phyloP scores from a whole-genome alignment of 1,139 yeast species.

The Pichia sp. region DNA sequence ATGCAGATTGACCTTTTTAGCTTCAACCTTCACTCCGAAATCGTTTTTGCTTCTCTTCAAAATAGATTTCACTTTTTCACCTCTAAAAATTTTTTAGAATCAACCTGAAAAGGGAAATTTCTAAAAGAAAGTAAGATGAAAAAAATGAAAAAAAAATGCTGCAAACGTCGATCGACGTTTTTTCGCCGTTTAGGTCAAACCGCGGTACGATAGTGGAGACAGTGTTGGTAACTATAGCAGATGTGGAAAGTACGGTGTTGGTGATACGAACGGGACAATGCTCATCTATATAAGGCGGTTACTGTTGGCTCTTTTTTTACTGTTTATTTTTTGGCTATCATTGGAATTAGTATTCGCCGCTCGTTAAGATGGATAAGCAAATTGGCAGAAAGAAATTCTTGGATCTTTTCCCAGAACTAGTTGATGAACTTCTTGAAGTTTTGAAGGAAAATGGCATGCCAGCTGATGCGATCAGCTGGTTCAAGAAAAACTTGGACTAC shows the following conservation, averaged over 20 bases:
- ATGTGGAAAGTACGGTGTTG: neutral
- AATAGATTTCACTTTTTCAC: neutral
- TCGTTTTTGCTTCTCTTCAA: no score
- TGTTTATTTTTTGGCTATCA: neutral
- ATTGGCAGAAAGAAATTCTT: conserved; percentile 60
- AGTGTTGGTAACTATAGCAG: neutral
- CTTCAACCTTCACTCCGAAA: no score
- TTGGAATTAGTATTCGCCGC: neutral
- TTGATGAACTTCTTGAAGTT: conserved; percentile 64
- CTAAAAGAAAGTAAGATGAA: neutral
- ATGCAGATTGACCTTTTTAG: no score
- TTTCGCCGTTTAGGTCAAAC: neutral
- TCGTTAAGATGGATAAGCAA: conserved; percentile 33
- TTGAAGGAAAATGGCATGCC: conserved; percentile 76
- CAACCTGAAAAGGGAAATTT: conserved; percentile 8
- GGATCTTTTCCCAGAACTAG: conserved; percentile 70
- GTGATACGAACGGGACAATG: neutral
- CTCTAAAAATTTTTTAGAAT: conserved; percentile 6
- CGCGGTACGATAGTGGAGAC: neutral
- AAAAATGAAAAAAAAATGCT: neutral
- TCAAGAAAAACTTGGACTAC: conserved; percentile 64
- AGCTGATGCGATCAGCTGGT: conserved; percentile 84
- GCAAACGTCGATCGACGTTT: conserved; percentile 4
- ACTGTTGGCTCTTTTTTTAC: neutral
- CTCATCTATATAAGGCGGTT: neutral